Base-by-base conservation (phyloP, 176 grass and related monocot genomes). In the Elaeis guineensis region DNA sequence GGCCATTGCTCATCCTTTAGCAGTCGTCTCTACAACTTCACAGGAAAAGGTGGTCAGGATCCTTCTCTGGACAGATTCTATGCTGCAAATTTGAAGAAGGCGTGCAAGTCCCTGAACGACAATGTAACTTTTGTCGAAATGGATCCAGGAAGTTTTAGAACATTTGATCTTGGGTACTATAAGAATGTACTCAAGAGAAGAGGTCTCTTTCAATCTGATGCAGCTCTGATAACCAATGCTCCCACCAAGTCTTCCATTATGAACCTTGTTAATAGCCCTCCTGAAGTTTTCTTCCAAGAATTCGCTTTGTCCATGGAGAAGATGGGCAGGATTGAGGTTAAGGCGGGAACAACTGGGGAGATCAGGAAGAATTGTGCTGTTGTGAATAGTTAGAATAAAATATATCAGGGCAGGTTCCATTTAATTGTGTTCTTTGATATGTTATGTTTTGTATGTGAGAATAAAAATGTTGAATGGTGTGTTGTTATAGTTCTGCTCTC, bases 141-240 rank as follows among this genome's bases (percentile, higher is more conserved):
- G 93, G 93, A 98, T 69, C 87, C 87, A 0, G 81, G 87, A 5
- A 98, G 93, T 71, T 89, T 89, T 73, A 55, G 66, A 8, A 98
- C 93, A 25, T 92, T 98, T 20, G 93, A 98, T 66, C 57, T 66
- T 0, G 29, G 78, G n/a, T 98, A 98, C 77, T 98, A 98, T 81
- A 72, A 69, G 1, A 71, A 58, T 23, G 6, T 92, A 23, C 70
- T 98, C 22, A 89, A 86, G 79, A 66, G 50, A 9, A 78, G 87
- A 21, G 87, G 93, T 3, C 84, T 98, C 6, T 89, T 98, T 72
- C 70, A 82, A 58, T 98, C 93, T 2, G 93, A 98, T 59, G 81
- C 84, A 3, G 66, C 93, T 25, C 79, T 91, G 0, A 63, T 91
- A 67, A 91, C 78, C 0, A 65, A 85, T 60, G 26, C 78, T 0